Evolutionary conservation across 768 basidiomycete genomes (phyloP).

Genomic region (Psilocybe cyanescens): DNA sequence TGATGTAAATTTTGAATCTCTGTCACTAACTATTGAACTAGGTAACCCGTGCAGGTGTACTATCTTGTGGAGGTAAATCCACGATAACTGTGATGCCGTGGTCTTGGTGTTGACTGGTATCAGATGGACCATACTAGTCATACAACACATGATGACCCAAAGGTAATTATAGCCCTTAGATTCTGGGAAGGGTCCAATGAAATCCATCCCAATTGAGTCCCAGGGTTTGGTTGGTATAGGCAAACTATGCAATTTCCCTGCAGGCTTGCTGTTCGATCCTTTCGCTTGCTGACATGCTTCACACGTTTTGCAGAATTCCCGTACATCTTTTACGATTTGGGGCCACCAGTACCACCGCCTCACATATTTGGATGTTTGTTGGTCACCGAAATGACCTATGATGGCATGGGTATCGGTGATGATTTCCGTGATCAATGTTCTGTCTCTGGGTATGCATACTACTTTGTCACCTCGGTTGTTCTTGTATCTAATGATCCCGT

Average conservation of each 20-base stretch:
- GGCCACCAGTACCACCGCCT: constrained; percentile 39
- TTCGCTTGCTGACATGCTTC: constrained; percentile 28
- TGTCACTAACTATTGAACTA: constrained; percentile 31
- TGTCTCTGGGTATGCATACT: constrained; percentile 23
- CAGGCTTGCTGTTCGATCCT: constrained; percentile 13
- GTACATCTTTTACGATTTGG: constrained; percentile 20
- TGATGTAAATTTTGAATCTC: too few relatives aligned
- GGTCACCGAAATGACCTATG: constrained; percentile 35
- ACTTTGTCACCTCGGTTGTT: constrained; percentile 12
- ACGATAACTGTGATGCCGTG: constrained; percentile 31
- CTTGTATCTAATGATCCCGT: constrained; percentile 10
- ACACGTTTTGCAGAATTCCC: constrained; percentile 27
- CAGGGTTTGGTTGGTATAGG: constrained; percentile 34
- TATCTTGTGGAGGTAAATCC: constrained; percentile 31
- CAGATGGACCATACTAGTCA: constrained; percentile 36
- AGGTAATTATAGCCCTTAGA: constrained; percentile 30
- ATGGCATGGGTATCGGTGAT: constrained; percentile 29
- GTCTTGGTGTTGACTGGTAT: constrained; percentile 28
- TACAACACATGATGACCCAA: constrained; percentile 32
- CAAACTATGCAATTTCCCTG: constrained; percentile 32
- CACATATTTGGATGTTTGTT: constrained; percentile 32
- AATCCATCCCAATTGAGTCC: constrained; percentile 43
- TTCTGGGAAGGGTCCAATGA: constrained; percentile 37
- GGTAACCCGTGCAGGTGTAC: constrained; percentile 34
- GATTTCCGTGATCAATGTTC: constrained; percentile 11